Percentiles rank a stretch among this genome's conserved stretches.
Evolutionary conservation across 176 grass and related monocot species (phyloP).

Genomic region (Hordeum marinum): DNA sequence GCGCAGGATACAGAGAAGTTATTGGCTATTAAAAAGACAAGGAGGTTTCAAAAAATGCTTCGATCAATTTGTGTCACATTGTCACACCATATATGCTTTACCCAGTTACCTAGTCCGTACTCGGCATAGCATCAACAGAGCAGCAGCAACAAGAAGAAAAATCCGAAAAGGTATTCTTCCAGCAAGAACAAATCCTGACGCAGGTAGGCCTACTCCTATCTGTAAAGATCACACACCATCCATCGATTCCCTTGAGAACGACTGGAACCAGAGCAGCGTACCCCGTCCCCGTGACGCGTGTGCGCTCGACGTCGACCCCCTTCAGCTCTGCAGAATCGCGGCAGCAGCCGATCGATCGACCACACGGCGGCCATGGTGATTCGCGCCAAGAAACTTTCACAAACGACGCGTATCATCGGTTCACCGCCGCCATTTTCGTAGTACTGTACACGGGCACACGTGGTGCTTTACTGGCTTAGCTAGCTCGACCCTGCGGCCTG

Average conservation of each 20-base stretch:
- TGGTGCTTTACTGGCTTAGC: background rate
- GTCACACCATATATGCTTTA: conserved; percentile 16
- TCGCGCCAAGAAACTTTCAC: background rate
- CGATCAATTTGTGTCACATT: no score
- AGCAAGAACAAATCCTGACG: background rate
- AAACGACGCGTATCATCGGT: background rate
- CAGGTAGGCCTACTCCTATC: background rate
- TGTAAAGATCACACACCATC: conserved; percentile 22
- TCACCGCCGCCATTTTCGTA: background rate
- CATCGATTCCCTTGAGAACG: conserved; percentile 13
- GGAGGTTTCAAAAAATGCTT: no score
- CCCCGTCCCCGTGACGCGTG: background rate
- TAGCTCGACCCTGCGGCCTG: background rate
- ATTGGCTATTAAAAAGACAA: no score
- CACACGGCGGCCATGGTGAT: background rate
- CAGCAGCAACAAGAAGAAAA: background rate
- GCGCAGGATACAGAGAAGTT: no score
- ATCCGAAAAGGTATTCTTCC: background rate
- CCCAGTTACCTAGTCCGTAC: background rate
- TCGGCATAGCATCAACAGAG: background rate
- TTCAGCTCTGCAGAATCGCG: background rate
- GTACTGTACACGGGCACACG: background rate
- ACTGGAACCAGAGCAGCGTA: background rate
- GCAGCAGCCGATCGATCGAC: background rate
- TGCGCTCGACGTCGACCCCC: background rate